Percentiles rank a stretch among this genome's conserved stretches.
Conservation (phyloP, 768 basidiomycete genomes). For the Tylopilus sp. region DNA sequence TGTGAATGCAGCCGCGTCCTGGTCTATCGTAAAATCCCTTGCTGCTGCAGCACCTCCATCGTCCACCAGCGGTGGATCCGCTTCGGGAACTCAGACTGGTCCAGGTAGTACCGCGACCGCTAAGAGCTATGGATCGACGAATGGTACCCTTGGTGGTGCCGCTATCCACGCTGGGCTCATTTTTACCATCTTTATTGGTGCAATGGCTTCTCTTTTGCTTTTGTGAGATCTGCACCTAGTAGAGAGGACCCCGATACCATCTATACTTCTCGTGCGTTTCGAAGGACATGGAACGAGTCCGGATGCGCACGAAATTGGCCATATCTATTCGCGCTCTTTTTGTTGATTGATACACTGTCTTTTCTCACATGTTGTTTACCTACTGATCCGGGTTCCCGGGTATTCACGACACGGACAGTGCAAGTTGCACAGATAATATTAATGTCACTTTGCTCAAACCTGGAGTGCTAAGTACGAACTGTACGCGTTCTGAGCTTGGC, state of each 20-base stretch:
- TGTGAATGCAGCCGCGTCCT: conserved; percentile 45
- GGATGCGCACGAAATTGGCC: too few relatives aligned
- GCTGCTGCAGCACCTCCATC: conserved; percentile 41
- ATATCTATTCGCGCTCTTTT: background rate
- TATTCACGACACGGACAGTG: too few relatives aligned
- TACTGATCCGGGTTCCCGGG: too few relatives aligned
- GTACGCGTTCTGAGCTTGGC: too few relatives aligned
- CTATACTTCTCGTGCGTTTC: background rate
- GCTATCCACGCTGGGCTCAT: conserved; percentile 14
- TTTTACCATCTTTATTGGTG: conserved; percentile 13
- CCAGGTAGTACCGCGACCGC: conserved; percentile 15
- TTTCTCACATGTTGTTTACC: background rate
- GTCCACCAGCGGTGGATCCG: conserved; percentile 12
- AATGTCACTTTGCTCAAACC: too few relatives aligned
- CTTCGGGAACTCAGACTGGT: conserved; percentile 18
- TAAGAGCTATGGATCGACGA: conserved; percentile 11
- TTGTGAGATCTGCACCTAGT: conserved; percentile 1
- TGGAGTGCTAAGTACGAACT: too few relatives aligned
- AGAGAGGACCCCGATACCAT: conserved; percentile 6
- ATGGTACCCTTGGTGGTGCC: conserved; percentile 9
- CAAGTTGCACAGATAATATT: too few relatives aligned
- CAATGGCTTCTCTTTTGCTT: conserved; percentile 14
- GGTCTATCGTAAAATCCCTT: conserved; percentile 46
- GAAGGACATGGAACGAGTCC: too few relatives aligned
- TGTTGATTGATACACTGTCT: conserved; percentile 6